Percentiles rank a stretch among this genome's conserved stretches.
phyloP scores from a whole-genome alignment of 176 grass and related monocot genomes.

The maize (Zea mays) region Zm-B73-REFERENCE-NAM-5.0 NC_050105.1:107881501-107882000 shows the following conservation, averaged over 20 bases:
- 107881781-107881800: not conserved
- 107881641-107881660: constrained; percentile 34
- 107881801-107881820: not conserved
- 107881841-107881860: not conserved
- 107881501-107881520: not conserved
- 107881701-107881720: not conserved
- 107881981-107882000: no score
- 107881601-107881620: constrained; percentile 47
- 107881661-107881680: not conserved
- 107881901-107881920: no score
- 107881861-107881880: not conserved
- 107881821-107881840: not conserved
- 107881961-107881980: no score
- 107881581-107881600: constrained; percentile 1
- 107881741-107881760: not conserved
- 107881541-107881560: not conserved
- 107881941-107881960: no score
- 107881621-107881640: constrained; percentile 25
- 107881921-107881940: no score
- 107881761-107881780: not conserved
- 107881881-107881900: not conserved
- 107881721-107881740: not conserved
- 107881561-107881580: not conserved
- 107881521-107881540: constrained; percentile 27
- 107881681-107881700: not conserved